A percentile compares a stretch with the other conserved stretches of the same genome.
Evolutionary conservation across 345 rosid genomes (phyloP).

Genomic region (Dipteronia dyeriana): DNA sequence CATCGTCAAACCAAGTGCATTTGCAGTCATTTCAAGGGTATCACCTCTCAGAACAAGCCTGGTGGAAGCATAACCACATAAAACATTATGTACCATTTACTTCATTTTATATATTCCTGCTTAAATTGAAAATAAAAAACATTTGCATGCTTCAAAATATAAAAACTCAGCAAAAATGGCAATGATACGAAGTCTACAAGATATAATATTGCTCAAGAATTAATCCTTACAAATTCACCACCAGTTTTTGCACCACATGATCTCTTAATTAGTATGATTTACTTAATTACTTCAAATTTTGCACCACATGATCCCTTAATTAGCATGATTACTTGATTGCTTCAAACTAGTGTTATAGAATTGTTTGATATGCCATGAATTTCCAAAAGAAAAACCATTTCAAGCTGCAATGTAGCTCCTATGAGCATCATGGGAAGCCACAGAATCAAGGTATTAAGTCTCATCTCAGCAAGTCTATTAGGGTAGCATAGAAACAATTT

Average conservation of each 20-base stretch:
- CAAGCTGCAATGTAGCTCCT: slow-evolving; percentile 2
- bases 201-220: too few relatives aligned
- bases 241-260: neutral
- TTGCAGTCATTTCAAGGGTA: slow-evolving; percentile 76
- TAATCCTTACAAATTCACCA: neutral
- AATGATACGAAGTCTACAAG: neutral
- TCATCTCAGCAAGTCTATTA: neutral
- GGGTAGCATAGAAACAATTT: neutral
- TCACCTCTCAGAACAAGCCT: slow-evolving; percentile 81
- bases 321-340: neutral
- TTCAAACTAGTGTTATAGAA: neutral
- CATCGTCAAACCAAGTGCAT: slow-evolving; percentile 82
- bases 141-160: neutral
- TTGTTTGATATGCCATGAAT: neutral
- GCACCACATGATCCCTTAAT: neutral
- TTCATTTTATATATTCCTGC: slow-evolving; percentile 11
- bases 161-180: neutral
- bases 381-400: slow-evolving; percentile 4
- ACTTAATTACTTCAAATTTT: neutral
- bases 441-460: neutral
- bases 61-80: slow-evolving; percentile 28
- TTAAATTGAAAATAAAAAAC: neutral
- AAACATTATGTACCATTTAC: slow-evolving; percentile 17
- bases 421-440: slow-evolving; percentile 4
- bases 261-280: neutral